phyloP scores from a whole-genome alignment of 306 rosid species.

The Calophaca sinica region DNA sequence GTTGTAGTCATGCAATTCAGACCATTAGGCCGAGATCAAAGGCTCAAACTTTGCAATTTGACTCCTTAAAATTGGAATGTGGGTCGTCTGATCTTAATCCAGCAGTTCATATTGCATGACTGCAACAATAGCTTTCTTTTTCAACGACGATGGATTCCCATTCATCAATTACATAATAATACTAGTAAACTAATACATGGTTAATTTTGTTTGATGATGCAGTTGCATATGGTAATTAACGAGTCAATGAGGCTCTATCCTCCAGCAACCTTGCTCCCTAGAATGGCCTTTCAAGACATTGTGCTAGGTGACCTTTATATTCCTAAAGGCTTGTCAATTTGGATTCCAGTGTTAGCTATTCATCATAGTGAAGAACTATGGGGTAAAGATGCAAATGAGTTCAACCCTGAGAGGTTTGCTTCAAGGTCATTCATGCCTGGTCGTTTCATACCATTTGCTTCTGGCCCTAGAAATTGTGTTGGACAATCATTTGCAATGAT shows the following conservation, averaged over 20 bases:
- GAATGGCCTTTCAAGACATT: slow-evolving; percentile 85
- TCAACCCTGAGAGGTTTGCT: slow-evolving; percentile 87
- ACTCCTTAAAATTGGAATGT: too few relatives aligned
- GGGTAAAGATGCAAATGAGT: slow-evolving; percentile 88
- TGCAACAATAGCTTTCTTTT: too few relatives aligned
- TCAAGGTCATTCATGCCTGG: slow-evolving; percentile 70
- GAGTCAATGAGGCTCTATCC: slow-evolving; percentile 91
- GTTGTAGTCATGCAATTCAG: too few relatives aligned
- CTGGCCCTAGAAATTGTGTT: slow-evolving; percentile 87
- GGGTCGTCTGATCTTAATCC: too few relatives aligned
- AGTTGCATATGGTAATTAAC: slow-evolving; percentile 86
- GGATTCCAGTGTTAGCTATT: slow-evolving; percentile 95
- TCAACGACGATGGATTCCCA: too few relatives aligned
- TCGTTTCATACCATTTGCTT: slow-evolving; percentile 82
- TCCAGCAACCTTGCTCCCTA: slow-evolving; percentile 85
- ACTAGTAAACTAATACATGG: background rate
- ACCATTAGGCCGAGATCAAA: too few relatives aligned
- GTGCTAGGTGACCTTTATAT: slow-evolving; percentile 75
- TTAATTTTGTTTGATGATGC: slow-evolving; percentile 32
- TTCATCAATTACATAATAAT: background rate
- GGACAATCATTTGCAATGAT: slow-evolving; percentile 90
- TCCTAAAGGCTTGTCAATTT: slow-evolving; percentile 87
- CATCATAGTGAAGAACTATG: slow-evolving; percentile 84
- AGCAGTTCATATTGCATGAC: too few relatives aligned
- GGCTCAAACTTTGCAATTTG: too few relatives aligned